Evolutionary conservation across 495 filamentous ascomycete genomes (phyloP), one percentile per base, ranked within the genome.

Genomic region (Penicillium lagena): DNA sequence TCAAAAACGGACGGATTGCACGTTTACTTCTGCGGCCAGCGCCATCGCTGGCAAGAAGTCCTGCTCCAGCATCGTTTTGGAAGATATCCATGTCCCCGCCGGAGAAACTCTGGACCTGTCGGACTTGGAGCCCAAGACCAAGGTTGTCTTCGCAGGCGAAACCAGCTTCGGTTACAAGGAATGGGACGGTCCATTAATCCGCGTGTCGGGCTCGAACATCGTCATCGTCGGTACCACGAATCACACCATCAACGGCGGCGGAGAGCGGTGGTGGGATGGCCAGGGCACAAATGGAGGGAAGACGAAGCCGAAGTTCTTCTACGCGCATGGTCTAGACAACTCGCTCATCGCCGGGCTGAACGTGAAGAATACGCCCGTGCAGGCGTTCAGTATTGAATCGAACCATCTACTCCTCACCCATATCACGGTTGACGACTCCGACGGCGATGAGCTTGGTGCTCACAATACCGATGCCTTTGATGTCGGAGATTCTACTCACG

Each of bases 391-490:
- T 46, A 76, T 86, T 42, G 71, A 78, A 58, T 59, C 63, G 7
- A 60, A 64, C n/a, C 68, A 74, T 33, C 59, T 82, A 9, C 68
- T 66, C 1, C 38, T 86, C 12, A 55, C 57, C 35, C 49, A 60
- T 22, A 69, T 84, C 48, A 80, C 72, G 29, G 73, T 85, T 48
- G 76, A 85, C 43, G 80, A 85, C 66, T 69, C 68, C 2, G 80
- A 66, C 12, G 81, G 79, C 22, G 73, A 80, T 39, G 47, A 42
- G 10, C 52, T 55, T 27, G 62, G 65, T 9, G 81, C 73, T 29
- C 76, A 82, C 49, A 86, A 85, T 64, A 85, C 82, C 8, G 82
- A 85, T 54, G 82, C 67, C 10, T 86, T 85, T 54, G 82, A 85
- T 47, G 64, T 86, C 47, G 72, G 78, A 38, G 59, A 60, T 10